Percentiles rank a stretch among this genome's conserved stretches.
Evolutionary conservation across 345 rosid species (phyloP).

Genomic region (Aurinia saxatilis): DNA sequence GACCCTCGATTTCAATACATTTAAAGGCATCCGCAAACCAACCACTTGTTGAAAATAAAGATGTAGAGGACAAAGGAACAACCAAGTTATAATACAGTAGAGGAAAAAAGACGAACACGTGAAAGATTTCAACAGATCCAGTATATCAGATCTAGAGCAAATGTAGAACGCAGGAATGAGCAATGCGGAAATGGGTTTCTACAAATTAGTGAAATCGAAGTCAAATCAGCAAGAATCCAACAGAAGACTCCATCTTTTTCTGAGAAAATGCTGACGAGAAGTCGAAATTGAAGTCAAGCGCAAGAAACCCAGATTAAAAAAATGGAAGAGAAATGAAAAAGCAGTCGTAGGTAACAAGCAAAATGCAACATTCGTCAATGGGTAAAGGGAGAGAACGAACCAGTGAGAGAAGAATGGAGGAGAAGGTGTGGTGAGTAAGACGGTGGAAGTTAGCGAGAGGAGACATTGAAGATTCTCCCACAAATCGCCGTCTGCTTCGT

Average conservation of each 20-base stretch:
- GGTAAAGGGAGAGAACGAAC: slow-evolving; percentile 3
- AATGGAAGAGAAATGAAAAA: background rate
- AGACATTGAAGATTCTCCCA: slow-evolving; percentile 23
- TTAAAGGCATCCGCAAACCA: slow-evolving; percentile 8
- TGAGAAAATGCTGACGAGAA: no score
- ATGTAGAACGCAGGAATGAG: slow-evolving; percentile 13
- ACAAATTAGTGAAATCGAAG: background rate
- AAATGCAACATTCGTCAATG: slow-evolving; percentile 14
- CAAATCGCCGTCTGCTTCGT: slow-evolving; percentile 24
- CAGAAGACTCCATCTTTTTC: no score
- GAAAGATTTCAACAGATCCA: background rate
- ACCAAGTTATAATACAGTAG: background rate
- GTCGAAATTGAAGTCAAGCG: background rate
- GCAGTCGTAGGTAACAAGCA: slow-evolving; percentile 15
- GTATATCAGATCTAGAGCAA: slow-evolving; percentile 16
- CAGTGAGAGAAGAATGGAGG: slow-evolving; percentile 21
- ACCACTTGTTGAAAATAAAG: background rate
- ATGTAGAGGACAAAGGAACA: background rate
- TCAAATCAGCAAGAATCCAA: slow-evolving; percentile 16
- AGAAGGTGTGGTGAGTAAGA: slow-evolving; percentile 16
- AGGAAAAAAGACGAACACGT: background rate
- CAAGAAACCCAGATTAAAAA: slow-evolving; percentile 19
- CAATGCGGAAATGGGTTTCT: background rate
- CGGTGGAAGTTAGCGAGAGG: slow-evolving; percentile 15
- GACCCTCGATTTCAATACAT: slow-evolving; percentile 2